Evolutionary conservation across 441 rosid species (phyloP).

Genomic region (Populus hybrid): DNA sequence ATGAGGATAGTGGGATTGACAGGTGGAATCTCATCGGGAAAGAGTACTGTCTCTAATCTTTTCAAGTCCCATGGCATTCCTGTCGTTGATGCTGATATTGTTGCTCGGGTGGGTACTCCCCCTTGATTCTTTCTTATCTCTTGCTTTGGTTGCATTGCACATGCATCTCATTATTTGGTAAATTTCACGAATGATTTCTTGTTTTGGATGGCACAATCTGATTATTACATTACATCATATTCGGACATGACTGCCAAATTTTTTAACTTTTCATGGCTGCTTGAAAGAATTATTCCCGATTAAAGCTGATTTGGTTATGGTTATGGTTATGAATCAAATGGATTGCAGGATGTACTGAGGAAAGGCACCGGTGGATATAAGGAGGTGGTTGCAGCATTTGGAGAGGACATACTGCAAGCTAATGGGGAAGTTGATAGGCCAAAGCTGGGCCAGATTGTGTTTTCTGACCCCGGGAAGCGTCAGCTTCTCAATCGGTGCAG

Average conservation of each 20-base stretch:
- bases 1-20: no score
- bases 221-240: no score
- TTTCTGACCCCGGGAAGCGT: constrained; percentile 68
- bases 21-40: no score
- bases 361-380: constrained; percentile 76
- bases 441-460: constrained; percentile 79
- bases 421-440: constrained; percentile 73
- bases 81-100: constrained; percentile 68
- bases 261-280: background rate
- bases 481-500: constrained; percentile 69
- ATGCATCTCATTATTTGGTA: background rate
- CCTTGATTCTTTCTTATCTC: background rate
- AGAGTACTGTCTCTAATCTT: no score
- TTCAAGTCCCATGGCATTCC: constrained; percentile 72
- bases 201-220: background rate
- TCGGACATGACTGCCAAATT: background rate
- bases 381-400: constrained; percentile 71
- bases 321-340: background rate
- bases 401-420: constrained; percentile 60
- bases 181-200: background rate
- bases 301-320: background rate
- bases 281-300: no score
- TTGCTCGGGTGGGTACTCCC: constrained; percentile 61
- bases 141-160: background rate
- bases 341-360: constrained; percentile 66